phyloP scores from a whole-genome alignment of 768 basidiomycete species.

The Lentinula edodes region DNA sequence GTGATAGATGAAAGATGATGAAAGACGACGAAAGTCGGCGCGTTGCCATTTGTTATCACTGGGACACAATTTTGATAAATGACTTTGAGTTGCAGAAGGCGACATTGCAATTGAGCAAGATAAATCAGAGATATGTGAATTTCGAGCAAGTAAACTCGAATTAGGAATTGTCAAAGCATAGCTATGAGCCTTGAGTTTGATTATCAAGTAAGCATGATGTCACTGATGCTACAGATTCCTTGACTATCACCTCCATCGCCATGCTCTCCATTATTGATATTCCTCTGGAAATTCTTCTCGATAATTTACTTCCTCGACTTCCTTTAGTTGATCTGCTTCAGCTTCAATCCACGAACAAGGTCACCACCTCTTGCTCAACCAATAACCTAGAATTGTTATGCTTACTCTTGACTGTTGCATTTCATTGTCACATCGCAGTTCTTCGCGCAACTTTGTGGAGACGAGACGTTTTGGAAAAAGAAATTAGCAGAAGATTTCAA shows the following conservation, averaged over 20 bases:
- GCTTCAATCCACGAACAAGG: slow-evolving; percentile 58
- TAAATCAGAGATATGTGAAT: too few species aligned
- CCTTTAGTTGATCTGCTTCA: slow-evolving; percentile 48
- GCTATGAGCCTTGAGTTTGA: not conserved
- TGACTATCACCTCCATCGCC: slow-evolving; percentile 7
- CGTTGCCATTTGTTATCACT: too few species aligned
- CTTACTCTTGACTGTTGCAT: not conserved
- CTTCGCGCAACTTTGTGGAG: slow-evolving; percentile 55
- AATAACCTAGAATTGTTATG: too few species aligned
- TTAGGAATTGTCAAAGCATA: not conserved
- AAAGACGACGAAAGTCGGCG: too few species aligned
- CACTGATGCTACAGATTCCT: not conserved
- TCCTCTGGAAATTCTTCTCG: slow-evolving; percentile 74
- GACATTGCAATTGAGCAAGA: too few species aligned
- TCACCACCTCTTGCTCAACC: slow-evolving; percentile 5
- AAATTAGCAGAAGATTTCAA: slow-evolving; percentile 70
- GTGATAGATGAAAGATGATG: too few species aligned
- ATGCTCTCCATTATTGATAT: slow-evolving; percentile 45
- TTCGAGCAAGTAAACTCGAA: not conserved
- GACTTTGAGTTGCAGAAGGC: not conserved
- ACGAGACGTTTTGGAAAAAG: slow-evolving; percentile 78
- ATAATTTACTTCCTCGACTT: slow-evolving; percentile 60
- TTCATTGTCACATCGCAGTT: slow-evolving; percentile 23
- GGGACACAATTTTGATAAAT: too few species aligned
- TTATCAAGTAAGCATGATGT: not conserved